Conservation (phyloP, 331 rosid genomes). For the Phaseolus coccineus region DNA sequence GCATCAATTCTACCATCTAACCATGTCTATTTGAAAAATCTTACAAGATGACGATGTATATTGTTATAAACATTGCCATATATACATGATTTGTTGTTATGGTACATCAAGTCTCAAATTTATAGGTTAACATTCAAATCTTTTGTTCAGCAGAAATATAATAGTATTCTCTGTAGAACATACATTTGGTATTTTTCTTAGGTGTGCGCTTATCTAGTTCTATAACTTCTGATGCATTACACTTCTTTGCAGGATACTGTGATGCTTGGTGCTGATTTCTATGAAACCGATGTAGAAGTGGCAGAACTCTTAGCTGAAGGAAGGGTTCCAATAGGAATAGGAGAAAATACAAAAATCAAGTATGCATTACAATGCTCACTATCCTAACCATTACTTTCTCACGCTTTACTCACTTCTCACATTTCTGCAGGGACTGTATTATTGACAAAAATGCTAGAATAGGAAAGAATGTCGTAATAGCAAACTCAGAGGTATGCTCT, state of each 20-base stretch:
- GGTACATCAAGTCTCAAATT: constrained; percentile 12
- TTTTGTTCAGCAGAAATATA: constrained; percentile 16
- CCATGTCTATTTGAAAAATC: constrained; percentile 6
- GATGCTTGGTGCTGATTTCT: constrained; percentile 97
- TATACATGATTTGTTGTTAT: constrained; percentile 32
- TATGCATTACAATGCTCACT: constrained; percentile 43
- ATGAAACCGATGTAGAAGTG: constrained; percentile 77
- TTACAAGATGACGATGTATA: constrained; percentile 1
- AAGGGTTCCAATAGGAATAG: constrained; percentile 87
- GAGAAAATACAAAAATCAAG: constrained; percentile 88
- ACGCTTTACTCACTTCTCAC: constrained; percentile 30
- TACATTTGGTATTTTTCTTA: constrained; percentile 1
- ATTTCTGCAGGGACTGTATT: constrained; percentile 72
- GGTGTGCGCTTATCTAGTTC: constrained; percentile 14
- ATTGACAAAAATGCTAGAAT: constrained; percentile 93
- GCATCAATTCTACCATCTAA: constrained; percentile 29
- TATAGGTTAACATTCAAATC: constrained; percentile 8
- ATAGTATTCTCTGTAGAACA: background rate
- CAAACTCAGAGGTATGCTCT: constrained; percentile 75
- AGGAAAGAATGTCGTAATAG: constrained; percentile 78
- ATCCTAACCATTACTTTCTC: constrained; percentile 22
- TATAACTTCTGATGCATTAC: background rate
- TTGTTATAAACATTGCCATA: constrained; percentile 17
- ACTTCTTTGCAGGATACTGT: constrained; percentile 76
- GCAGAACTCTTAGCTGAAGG: constrained; percentile 81